Conservation (phyloP, 306 rosid genomes). For the Styphnolobium japonicum region DNA sequence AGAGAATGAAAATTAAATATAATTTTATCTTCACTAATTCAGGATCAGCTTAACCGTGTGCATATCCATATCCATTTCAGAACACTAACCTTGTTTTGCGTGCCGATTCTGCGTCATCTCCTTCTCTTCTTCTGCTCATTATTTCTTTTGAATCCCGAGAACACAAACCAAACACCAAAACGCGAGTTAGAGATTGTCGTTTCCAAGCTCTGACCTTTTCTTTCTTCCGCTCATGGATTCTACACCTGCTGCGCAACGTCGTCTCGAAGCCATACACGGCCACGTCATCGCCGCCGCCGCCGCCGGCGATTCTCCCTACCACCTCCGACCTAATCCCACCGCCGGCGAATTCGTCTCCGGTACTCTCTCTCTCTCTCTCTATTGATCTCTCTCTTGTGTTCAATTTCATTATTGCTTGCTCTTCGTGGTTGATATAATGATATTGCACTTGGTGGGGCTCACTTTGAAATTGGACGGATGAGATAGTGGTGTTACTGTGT, state of each 20-base stretch:
- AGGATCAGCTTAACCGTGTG: not conserved
- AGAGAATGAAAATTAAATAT: no score
- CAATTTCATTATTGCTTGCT: not conserved
- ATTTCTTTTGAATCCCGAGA: not conserved
- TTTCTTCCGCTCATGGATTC: constrained; percentile 50
- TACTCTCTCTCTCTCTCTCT: constrained; percentile 24
- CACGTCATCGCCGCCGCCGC: constrained; percentile 51
- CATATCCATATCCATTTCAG: no score
- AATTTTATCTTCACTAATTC: no score
- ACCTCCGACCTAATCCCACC: constrained; percentile 58
- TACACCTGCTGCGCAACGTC: constrained; percentile 61
- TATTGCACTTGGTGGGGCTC: not conserved
- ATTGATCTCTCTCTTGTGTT: no score
- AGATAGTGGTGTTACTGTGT: not conserved
- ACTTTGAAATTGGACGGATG: not conserved
- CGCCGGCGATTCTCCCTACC: constrained; percentile 38
- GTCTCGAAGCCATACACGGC: constrained; percentile 55
- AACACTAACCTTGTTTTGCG: not conserved
- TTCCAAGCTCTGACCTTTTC: not conserved
- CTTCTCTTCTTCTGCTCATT: not conserved
- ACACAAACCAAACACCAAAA: not conserved
- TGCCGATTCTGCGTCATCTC: not conserved
- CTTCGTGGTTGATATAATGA: not conserved
- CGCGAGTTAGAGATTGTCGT: not conserved
- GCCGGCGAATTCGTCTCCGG: constrained; percentile 78